Conservation (phyloP, 805 yeast species). For the Candida tammaniensis region DNA sequence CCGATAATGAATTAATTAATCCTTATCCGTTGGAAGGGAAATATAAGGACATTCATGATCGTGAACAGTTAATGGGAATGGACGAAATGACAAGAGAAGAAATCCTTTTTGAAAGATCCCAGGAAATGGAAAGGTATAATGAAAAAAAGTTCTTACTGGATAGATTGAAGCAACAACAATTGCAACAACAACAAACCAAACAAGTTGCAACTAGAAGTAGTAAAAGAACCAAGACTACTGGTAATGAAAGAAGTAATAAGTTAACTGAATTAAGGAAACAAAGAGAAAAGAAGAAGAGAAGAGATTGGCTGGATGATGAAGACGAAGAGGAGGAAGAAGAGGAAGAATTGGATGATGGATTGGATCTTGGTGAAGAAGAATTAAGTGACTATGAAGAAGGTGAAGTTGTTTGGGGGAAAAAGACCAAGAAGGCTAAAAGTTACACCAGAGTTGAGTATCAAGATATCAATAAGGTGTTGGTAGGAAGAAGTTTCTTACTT, state of each 20-base stretch:
- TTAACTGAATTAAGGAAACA: conserved; percentile 73
- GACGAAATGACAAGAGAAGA: conserved; percentile 94
- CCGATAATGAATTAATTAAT: conserved; percentile 38
- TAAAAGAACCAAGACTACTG: conserved; percentile 30
- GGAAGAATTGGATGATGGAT: conserved; percentile 43
- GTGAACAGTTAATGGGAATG: conserved; percentile 60
- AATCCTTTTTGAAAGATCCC: conserved; percentile 86
- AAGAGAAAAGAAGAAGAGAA: conserved; percentile 60
- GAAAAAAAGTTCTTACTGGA: conserved; percentile 82
- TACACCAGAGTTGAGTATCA: conserved; percentile 43
- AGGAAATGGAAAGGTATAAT: conserved; percentile 82
- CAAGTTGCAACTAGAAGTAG: conserved; percentile 35
- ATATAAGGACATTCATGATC: conserved; percentile 79
- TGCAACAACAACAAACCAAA: conserved; percentile 26
- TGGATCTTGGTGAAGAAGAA: conserved; percentile 26
- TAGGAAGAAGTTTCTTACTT: conserved; percentile 75
- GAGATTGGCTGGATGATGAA: conserved; percentile 37
- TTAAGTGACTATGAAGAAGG: conserved; percentile 25
- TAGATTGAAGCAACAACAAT: conserved; percentile 62
- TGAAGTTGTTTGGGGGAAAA: conserved; percentile 34
- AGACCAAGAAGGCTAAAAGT: conserved; percentile 18
- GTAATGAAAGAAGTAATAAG: conserved; percentile 47
- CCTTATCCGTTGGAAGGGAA: conserved; percentile 96
- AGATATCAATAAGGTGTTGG: conserved; percentile 70
- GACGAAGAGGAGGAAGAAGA: conserved; percentile 38